Conservation (phyloP, 73 alveolate species). For the Paramecium caudatum region DNA sequence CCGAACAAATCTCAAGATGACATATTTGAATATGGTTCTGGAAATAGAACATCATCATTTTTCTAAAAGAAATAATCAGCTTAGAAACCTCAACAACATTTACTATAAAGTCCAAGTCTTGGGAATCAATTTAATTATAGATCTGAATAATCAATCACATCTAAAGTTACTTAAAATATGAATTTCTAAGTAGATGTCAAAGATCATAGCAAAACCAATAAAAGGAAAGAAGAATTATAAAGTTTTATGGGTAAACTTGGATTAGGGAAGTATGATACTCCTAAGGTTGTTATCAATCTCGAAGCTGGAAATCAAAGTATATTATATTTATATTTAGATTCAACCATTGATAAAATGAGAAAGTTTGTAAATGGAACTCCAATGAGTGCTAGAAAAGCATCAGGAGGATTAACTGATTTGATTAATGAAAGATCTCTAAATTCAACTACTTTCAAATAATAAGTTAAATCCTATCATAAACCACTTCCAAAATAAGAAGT, state of each 20-base stretch:
- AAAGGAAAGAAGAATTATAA: slow-evolving; percentile 52
- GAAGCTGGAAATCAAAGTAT: background rate
- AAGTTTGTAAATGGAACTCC: slow-evolving; percentile 45
- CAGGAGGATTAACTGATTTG: slow-evolving; percentile 51
- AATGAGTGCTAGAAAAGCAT: slow-evolving; percentile 51
- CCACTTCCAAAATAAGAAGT: background rate
- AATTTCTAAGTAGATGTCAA: slow-evolving; percentile 27
- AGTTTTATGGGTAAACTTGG: slow-evolving; percentile 65
- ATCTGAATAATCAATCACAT: slow-evolving; percentile 24
- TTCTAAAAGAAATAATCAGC: slow-evolving; percentile 23
- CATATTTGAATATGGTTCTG: slow-evolving; percentile 36
- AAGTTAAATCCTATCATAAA: slow-evolving; percentile 35
- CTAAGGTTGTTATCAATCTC: slow-evolving; percentile 12
- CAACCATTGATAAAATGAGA: slow-evolving; percentile 48
- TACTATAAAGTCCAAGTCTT: background rate
- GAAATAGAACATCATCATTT: slow-evolving; percentile 3
- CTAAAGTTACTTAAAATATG: slow-evolving; percentile 40
- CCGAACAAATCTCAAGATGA: slow-evolving; percentile 34
- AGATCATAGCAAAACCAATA: slow-evolving; percentile 50
- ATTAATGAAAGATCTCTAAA: background rate
- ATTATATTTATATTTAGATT: background rate
- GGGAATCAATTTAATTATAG: slow-evolving; percentile 14
- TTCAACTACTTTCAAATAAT: slow-evolving; percentile 28
- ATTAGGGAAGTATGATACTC: slow-evolving; percentile 50
- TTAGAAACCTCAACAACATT: background rate